A percentile compares a stretch with the other conserved stretches of the same genome.
Conservation (phyloP, 2,329 filamentous ascomycete genomes). For the Apiospora arundinis region DNA sequence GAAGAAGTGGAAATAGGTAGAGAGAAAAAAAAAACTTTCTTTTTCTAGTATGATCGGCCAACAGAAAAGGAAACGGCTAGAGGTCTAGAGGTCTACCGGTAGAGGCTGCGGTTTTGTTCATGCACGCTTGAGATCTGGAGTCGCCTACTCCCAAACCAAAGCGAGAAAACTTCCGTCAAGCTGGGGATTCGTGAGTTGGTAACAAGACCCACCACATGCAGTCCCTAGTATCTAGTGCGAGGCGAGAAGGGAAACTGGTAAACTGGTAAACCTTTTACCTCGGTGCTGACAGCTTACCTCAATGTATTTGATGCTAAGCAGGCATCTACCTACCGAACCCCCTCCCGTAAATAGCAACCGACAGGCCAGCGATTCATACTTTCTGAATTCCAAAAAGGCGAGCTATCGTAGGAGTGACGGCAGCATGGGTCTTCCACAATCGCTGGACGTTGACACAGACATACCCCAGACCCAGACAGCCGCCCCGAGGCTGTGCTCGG, state of each 20-base stretch:
- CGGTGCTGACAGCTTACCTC: not conserved
- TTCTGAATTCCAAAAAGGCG: not conserved
- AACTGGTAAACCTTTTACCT: not conserved
- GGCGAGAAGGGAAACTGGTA: not conserved
- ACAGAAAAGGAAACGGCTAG: not conserved
- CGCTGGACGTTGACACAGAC: not conserved
- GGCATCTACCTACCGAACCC: not conserved
- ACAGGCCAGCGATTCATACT: not conserved
- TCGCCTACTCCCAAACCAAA: not conserved
- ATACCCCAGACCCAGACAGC: slow-evolving; percentile 6
- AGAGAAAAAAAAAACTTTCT: not conserved
- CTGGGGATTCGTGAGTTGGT: not conserved
- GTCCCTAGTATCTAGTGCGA: not conserved
- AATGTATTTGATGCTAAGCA: not conserved
- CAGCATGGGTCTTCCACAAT: not conserved
- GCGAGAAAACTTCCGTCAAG: not conserved
- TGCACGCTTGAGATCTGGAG: slow-evolving; percentile 14
- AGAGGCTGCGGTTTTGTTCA: slow-evolving; percentile 11
- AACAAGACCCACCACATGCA: not conserved
- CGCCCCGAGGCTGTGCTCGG: slow-evolving; percentile 7
- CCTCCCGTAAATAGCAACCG: not conserved
- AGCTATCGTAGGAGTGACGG: not conserved
- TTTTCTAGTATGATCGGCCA: slow-evolving; percentile 4
- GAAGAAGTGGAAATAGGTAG: not conserved
- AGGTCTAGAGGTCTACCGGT: slow-evolving; percentile 1